Conservation (phyloP, 2,329 filamentous ascomycete genomes). For the Diaporthe australafricana region DNA sequence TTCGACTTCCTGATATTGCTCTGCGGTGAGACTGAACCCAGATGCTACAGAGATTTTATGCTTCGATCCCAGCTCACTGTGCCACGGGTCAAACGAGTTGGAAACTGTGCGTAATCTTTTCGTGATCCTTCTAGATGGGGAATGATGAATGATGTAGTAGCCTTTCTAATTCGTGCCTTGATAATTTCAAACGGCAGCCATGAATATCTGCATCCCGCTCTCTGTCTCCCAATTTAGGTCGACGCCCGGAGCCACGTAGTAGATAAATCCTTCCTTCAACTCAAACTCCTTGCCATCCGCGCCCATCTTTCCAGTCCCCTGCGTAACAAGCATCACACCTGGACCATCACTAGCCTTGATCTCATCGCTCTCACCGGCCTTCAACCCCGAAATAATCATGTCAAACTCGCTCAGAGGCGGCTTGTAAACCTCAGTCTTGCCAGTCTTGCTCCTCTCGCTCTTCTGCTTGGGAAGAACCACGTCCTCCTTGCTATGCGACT, state of each 20-base stretch:
- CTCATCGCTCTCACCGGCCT: slow-evolving; percentile 67
- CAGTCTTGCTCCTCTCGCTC: slow-evolving; percentile 64
- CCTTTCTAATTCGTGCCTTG: background rate
- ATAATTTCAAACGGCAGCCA: slow-evolving; percentile 41
- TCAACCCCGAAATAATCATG: slow-evolving; percentile 71
- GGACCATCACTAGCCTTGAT: slow-evolving; percentile 68
- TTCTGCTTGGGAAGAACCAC: slow-evolving; percentile 62
- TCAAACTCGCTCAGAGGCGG: slow-evolving; percentile 80
- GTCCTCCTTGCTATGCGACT: slow-evolving; percentile 67
- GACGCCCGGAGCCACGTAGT: slow-evolving; percentile 71
- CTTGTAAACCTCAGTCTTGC: slow-evolving; percentile 72
- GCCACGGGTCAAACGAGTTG: too few species aligned
- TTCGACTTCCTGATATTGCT: accelerated
- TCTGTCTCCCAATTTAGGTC: slow-evolving; percentile 47
- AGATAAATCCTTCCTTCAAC: slow-evolving; percentile 72
- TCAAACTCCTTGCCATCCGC: slow-evolving; percentile 63
- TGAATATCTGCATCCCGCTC: slow-evolving; percentile 50
- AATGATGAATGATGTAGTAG: too few species aligned
- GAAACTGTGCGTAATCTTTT: background rate
- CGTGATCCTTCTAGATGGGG: too few species aligned
- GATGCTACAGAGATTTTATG: too few species aligned
- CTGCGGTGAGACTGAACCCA: background rate
- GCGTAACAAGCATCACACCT: slow-evolving; percentile 71
- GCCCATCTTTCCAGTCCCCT: slow-evolving; percentile 67
- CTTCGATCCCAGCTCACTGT: too few species aligned